Evolutionary conservation across 345 rosid genomes (phyloP).

Genomic region (Citrus medica): DNA sequence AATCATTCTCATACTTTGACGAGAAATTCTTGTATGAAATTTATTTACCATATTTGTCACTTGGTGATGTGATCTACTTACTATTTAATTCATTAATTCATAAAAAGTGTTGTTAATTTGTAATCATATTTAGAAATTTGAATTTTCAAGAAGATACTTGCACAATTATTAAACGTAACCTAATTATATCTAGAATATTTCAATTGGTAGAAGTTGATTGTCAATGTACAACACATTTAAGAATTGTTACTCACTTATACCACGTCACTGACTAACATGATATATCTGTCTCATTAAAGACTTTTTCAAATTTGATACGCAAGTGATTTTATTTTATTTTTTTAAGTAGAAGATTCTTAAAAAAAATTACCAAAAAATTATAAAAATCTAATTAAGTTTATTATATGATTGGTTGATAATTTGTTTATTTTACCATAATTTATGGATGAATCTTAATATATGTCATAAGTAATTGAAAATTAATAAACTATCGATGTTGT

Average conservation of each 20-base stretch:
- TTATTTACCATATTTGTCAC: not conserved
- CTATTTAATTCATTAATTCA: not conserved
- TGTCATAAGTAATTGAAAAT: not conserved
- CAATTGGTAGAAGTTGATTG: too few species aligned
- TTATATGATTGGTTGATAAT: not conserved
- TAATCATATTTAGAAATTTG: not conserved
- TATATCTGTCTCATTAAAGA: not conserved
- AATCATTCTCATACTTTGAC: not conserved
- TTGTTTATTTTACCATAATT: not conserved
- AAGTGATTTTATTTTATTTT: not conserved
- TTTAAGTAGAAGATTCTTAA: not conserved
- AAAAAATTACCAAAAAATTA: not conserved
- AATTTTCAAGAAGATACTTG: not conserved
- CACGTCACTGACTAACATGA: not conserved
- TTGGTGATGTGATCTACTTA: not conserved
- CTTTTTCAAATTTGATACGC: not conserved
- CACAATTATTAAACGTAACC: not conserved
- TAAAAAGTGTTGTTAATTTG: not conserved
- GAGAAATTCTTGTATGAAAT: too few species aligned
- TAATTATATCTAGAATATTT: not conserved
- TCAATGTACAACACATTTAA: not conserved
- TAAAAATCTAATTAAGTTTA: too few species aligned
- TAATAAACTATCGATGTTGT: not conserved
- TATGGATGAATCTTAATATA: not conserved
- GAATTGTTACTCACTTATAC: not conserved